Evolutionary conservation across 83 land plant species (phyloP).

Genomic region (Picea mariana): DNA sequence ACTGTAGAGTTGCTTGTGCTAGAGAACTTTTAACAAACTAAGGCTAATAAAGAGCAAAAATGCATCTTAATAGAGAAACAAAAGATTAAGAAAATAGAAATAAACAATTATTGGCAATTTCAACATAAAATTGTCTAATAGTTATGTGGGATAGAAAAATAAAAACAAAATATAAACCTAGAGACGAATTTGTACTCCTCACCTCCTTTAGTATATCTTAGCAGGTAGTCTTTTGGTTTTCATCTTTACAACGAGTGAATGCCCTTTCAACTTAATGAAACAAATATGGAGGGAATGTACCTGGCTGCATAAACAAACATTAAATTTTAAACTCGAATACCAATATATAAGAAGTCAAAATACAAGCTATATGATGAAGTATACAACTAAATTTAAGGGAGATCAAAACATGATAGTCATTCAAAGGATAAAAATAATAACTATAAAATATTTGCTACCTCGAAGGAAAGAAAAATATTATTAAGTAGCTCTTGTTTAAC

Average conservation of each 20-base stretch:
- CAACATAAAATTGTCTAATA: too few relatives aligned
- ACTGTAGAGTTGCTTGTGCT: too few relatives aligned
- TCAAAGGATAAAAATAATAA: neutral
- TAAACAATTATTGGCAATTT: neutral
- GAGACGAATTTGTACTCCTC: neutral
- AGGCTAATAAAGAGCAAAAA: constrained; percentile 5
- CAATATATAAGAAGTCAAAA: neutral
- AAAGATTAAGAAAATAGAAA: neutral
- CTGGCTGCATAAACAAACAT: constrained; percentile 46
- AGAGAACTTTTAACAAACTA: neutral
- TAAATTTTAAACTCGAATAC: neutral
- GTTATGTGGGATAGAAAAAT: neutral
- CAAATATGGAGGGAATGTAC: constrained; percentile 73
- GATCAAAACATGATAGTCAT: neutral
- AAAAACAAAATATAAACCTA: neutral
- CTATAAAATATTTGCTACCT: neutral
- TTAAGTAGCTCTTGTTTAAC: neutral
- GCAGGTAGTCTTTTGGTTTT: constrained; percentile 64
- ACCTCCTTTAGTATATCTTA: constrained; percentile 85
- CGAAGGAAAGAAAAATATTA: neutral
- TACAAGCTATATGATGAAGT: neutral
- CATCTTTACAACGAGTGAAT: constrained; percentile 88
- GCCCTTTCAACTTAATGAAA: constrained; percentile 91
- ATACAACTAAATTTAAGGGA: neutral
- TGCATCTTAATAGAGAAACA: neutral